Evolutionary conservation across 768 basidiomycete species (phyloP).

Genomic region (Aureoboletus auriporus): DNA sequence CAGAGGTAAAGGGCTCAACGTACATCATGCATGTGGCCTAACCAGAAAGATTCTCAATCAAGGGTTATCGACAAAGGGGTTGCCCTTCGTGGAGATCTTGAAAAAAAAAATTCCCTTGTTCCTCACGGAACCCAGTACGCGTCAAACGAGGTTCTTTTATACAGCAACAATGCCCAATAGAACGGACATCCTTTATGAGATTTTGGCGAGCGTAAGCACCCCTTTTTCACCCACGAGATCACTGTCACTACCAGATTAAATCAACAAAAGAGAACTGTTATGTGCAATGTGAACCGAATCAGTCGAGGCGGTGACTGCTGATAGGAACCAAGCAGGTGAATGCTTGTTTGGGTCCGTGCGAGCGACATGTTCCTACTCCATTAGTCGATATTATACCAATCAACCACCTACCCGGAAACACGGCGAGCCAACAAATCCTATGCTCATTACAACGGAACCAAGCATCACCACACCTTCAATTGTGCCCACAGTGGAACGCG

Average conservation of each 20-base stretch:
- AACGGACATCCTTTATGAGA: background rate
- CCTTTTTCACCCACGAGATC: background rate
- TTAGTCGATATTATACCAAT: background rate
- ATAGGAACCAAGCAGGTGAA: background rate
- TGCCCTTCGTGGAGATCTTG: constrained; percentile 10
- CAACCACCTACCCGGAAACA: background rate
- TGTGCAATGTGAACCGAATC: constrained; percentile 7
- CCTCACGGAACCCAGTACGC: background rate
- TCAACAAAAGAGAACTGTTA: background rate
- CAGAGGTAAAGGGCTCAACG: constrained; percentile 8
- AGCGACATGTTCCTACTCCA: background rate
- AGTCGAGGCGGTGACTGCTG: constrained; percentile 8
- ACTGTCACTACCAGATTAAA: constrained; percentile 2
- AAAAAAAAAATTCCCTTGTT: background rate
- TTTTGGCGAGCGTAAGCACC: background rate
- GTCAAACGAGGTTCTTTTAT: constrained; percentile 2
- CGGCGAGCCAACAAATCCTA: background rate
- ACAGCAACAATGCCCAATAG: constrained; percentile 1
- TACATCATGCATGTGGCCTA: background rate
- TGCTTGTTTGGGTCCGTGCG: constrained; percentile 1
- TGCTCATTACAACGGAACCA: background rate
- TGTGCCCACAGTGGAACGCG: constrained; percentile 1
- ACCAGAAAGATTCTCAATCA: background rate
- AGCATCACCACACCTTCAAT: background rate
- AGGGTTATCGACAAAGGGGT: constrained; percentile 4